These are phyloP conservation scores for Lobosporangium transversale DNA, from an alignment of 192 early-diverging fungal genomes.

Conservation along the genomic window DNA sequence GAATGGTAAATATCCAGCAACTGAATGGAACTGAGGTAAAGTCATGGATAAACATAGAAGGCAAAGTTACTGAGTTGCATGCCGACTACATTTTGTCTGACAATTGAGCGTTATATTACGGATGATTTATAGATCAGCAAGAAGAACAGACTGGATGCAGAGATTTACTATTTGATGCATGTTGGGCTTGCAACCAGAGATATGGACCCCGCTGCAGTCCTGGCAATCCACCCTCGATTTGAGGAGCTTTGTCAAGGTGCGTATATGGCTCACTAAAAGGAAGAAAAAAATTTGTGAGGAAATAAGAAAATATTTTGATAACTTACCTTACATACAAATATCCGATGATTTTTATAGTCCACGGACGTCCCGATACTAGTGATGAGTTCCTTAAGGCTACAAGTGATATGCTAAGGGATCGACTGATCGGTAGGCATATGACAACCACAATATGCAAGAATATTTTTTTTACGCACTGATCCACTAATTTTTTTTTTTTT, in stretches of 20 bases:
- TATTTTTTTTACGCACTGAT: neutral
- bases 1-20: slow-evolving; percentile 51
- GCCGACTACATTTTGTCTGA: neutral
- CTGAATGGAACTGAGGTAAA: slow-evolving; percentile 64
- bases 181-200: slow-evolving; percentile 40
- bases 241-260: slow-evolving; percentile 60
- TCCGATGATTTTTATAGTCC: slow-evolving; percentile 10
- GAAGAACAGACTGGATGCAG: slow-evolving; percentile 56
- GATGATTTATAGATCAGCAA: slow-evolving; percentile 40
- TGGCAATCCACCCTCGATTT: slow-evolving; percentile 59
- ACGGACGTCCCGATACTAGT: slow-evolving; percentile 49
- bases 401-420: slow-evolving; percentile 55
- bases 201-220: slow-evolving; percentile 23
- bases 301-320: too few relatives aligned
- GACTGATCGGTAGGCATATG: slow-evolving; percentile 44
- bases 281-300: too few relatives aligned
- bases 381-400: slow-evolving; percentile 42
- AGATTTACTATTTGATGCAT: slow-evolving; percentile 64
- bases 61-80: neutral
- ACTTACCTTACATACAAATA: neutral
- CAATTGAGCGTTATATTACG: neutral
- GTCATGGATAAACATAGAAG: neutral
- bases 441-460: neutral
- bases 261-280: too few relatives aligned
- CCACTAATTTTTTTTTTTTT: neutral